A percentile compares a stretch with the other conserved stretches of the same genome.
Conservation (phyloP, 2,329 filamentous ascomycete species). For the Pestalotiopsis sp. region DNA sequence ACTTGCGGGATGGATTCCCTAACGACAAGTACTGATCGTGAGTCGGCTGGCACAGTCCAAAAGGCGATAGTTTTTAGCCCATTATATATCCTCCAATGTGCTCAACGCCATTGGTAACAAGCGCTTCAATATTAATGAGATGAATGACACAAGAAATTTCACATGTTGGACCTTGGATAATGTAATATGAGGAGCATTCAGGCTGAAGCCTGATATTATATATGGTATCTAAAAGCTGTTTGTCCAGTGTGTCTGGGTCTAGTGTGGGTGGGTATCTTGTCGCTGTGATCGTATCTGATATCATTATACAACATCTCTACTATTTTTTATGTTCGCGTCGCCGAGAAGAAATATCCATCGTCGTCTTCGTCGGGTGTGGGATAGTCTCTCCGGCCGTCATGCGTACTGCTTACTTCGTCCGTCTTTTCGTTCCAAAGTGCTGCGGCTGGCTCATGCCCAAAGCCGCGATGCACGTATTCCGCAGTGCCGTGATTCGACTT, state of each 20-base stretch:
- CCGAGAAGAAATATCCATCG: background rate
- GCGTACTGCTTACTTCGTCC: background rate
- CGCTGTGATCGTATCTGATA: background rate
- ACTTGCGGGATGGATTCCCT: slow-evolving; percentile 61
- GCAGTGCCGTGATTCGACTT: background rate
- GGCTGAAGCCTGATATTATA: too few species aligned
- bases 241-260: too few species aligned
- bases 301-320: background rate
- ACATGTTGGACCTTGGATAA: too few species aligned
- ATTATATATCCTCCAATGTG: background rate
- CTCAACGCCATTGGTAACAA: background rate
- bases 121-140: background rate
- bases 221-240: too few species aligned
- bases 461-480: background rate
- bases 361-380: background rate
- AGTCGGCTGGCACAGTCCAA: background rate
- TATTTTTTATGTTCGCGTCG: background rate
- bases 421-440: background rate
- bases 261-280: background rate
- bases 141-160: background rate
- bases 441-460: background rate
- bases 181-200: too few species aligned
- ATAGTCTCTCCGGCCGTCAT: background rate
- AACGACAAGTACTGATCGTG: slow-evolving; percentile 28
- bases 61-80: background rate